Percentiles rank a stretch among this genome's conserved stretches.
phyloP scores from a whole-genome alignment of 495 filamentous ascomycete genomes.

The Jackrogersella minutella region DNA sequence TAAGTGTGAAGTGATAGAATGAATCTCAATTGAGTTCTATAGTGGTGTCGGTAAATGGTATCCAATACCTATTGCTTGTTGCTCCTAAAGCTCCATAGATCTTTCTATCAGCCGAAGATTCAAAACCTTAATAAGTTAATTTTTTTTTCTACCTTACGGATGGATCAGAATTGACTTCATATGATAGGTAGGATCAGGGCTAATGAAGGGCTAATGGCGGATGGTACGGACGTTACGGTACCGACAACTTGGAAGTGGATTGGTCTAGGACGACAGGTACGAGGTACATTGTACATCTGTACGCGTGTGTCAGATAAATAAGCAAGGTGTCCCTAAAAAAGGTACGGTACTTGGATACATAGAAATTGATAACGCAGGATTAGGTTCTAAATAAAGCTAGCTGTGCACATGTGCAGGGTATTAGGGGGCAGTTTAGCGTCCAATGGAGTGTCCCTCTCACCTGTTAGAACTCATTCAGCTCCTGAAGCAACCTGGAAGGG shows the following conservation, averaged over 20 bases:
- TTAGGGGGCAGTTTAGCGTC: constrained; percentile 26
- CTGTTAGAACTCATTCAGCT: constrained; percentile 29
- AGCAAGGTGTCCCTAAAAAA: constrained; percentile 35
- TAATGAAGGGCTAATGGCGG: constrained; percentile 5
- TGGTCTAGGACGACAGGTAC: constrained; percentile 5
- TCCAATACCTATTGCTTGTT: no score
- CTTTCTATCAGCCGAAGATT: not conserved
- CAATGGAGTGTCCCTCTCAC: constrained; percentile 28
- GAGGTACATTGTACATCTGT: constrained; percentile 14
- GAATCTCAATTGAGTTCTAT: no score
- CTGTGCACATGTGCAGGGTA: constrained; percentile 20
- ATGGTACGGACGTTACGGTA: not conserved
- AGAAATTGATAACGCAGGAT: constrained; percentile 9
- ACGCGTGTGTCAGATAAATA: constrained; percentile 37
- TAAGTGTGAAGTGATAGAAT: not conserved
- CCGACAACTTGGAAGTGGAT: constrained; percentile 17
- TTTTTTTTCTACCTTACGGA: no score
- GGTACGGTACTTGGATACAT: no score
- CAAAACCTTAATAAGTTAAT: not conserved
- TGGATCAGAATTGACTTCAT: not conserved
- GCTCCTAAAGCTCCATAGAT: no score
- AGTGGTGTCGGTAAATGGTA: no score
- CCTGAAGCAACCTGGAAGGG: not conserved
- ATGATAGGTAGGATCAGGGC: constrained; percentile 7
- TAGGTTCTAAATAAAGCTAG: constrained; percentile 40